Base-by-base conservation (phyloP, 371 early-diverging fungal species). In the Lichtheimia ornata region DNA sequence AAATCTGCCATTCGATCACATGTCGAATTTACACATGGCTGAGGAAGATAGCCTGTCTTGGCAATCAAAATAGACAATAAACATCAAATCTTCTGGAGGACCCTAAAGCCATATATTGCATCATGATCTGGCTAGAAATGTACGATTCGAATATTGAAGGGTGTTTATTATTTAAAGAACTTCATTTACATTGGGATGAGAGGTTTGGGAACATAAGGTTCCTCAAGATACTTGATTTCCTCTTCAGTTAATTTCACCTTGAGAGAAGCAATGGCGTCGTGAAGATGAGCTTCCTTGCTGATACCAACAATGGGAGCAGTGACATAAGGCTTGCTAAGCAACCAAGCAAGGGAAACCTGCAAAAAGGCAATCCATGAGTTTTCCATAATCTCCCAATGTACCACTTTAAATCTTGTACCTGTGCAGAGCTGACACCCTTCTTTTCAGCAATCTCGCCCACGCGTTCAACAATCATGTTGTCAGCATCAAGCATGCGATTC, bases 261-360 rank as follows among this genome's bases (percentile, higher is more conserved):
- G 12, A 70, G 43, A 7, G 80, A 62, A 15, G 50, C 64, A 6
- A 77, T 28, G 14, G 62, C 42, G 47, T 81, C 77, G 14, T 59
- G 56, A 15, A 75, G 55, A 52, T 76, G 64, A 17, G 71, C 57
- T 43, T 55, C 62, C 25, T 74, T 77, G 35, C 66, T 54, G 24
- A 73, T 55, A 24, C 82, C 82, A 20, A 79, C 55, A 59, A 82
- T 79, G 41, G 80, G 78, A 15, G 74, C 52, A 11, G 73, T 69
- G 17, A 81, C 67, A 58, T 49, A 67, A 20, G 63, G 63, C 49
- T 74, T 74, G 9, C 64, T 50, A 30, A 69, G 56, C 15, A 81
- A 35, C 79, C 81, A 81, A 35, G 77, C 81, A 6, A 82, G 64
- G 14, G 82, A 76, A 43, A 81, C 63, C 57, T 74, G 41, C n/a